phyloP scores from a whole-genome alignment of 139 green algal genomes.

The Auxenochlorella protothecoides region DNA sequence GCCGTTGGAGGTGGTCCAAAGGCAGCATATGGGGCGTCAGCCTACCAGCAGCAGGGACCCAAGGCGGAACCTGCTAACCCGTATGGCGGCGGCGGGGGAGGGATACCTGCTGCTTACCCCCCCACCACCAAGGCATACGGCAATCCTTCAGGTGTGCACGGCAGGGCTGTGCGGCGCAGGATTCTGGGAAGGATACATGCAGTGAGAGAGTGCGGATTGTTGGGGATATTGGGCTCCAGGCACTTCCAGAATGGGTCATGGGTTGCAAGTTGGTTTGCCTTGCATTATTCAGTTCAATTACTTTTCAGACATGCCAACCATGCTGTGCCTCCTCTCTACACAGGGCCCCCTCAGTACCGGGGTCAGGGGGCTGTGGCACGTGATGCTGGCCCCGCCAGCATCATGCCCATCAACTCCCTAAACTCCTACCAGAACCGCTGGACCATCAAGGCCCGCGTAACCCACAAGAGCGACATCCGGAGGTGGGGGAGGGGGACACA shows the following conservation, averaged over 20 bases:
- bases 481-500: slow-evolving; percentile 42
- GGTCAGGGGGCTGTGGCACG: neutral
- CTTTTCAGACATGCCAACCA: no score
- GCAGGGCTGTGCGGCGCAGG: no score
- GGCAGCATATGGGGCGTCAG: neutral
- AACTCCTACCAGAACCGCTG: slow-evolving; percentile 91
- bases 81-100: neutral
- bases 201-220: no score
- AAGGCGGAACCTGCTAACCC: slow-evolving; percentile 4
- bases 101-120: neutral
- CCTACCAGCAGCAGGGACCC: slow-evolving; percentile 4
- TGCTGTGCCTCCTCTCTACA: no score
- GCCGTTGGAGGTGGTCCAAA: neutral
- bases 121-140: neutral
- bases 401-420: slow-evolving; percentile 77
- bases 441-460: slow-evolving; percentile 89
- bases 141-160: no score
- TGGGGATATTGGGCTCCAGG: no score
- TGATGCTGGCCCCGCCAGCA: slow-evolving; percentile 36
- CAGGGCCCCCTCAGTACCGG: neutral
- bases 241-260: no score
- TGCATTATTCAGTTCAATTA: no score
- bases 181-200: no score
- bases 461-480: slow-evolving; percentile 52
- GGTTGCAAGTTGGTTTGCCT: no score